Evolutionary conservation across 352 stramenopile species (phyloP), one percentile per base, ranked within the genome.

Genomic region (Phytophthora idaei): DNA sequence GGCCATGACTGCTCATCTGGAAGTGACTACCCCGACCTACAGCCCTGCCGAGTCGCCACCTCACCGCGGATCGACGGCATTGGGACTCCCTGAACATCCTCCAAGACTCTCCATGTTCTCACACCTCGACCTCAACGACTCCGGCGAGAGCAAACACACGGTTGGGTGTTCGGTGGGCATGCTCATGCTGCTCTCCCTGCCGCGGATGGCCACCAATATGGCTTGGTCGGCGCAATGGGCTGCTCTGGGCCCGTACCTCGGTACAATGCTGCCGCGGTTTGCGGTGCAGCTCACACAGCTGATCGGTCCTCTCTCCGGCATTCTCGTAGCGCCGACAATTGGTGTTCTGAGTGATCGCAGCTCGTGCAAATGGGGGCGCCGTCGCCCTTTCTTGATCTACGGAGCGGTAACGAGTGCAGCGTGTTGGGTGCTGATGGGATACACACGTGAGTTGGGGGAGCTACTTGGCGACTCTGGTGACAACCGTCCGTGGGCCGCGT

Each of bases 211-310:
- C 9, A 89, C 76, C 42, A 91, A 91, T 59, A 91, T 92, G 82
- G 82, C 80, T 8, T 94, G 83, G 85, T 87, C 82, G 1, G 83
- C 85, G 39, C 83, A 94, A 49, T 92, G 85, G 85, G 82, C 83
- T 2, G 83, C 83, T 1, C 64, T 94, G 14, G 83, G 83, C 0
- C 83, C 85, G 5, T 90, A 90, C 46, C 71, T 94, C 7, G 77
- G 81, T 8, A 91, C 79, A n/a, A 77, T 92, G 71, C 64, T 92
- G 8, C 77, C 81, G 0, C 71, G 56, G 2, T 91, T 76, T 65
- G 78, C 80, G n/a, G 85, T 94, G 34, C 85, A 94, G 59, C 67
- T 91, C 29, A 90, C 83, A 15, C 85, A 92, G 37, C 49, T 94
- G 25, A 86, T 94, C 55, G 83, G 85, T 10, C 85, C 83, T 9